Conservation (phyloP, 2,329 filamentous ascomycete genomes). For the Fusarium penzigii region DNA sequence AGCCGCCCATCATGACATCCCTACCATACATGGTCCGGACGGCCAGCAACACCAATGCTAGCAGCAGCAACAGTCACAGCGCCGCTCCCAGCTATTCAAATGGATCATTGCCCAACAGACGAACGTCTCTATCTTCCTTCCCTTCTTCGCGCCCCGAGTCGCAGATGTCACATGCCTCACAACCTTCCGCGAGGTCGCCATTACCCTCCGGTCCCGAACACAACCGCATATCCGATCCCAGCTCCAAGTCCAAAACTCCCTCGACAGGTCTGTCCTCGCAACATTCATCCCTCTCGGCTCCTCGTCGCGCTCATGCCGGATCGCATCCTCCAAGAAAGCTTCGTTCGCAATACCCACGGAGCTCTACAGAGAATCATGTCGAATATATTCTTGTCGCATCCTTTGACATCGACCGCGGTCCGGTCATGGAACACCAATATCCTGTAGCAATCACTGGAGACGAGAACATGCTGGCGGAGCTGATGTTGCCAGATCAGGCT, state of each 20-base stretch:
- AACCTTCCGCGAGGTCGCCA: conserved; percentile 57
- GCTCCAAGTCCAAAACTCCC: conserved; percentile 60
- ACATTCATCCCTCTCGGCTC: conserved; percentile 59
- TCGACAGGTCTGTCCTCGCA: conserved; percentile 62
- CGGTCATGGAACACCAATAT: conserved; percentile 98
- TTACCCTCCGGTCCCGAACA: conserved; percentile 50
- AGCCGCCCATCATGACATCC: conserved; percentile 32
- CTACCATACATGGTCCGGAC: conserved; percentile 45
- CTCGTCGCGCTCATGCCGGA: conserved; percentile 52
- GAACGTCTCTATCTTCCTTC: conserved; percentile 66
- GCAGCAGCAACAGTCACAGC: conserved; percentile 34
- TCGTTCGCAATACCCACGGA: conserved; percentile 75
- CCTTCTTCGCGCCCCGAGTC: conserved; percentile 60
- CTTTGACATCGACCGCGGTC: conserved; percentile 94
- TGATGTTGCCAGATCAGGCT: conserved; percentile 97
- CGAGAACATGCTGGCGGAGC: conserved; percentile 95
- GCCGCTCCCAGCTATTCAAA: conserved; percentile 38
- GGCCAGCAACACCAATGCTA: conserved; percentile 18
- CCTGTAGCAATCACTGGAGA: conserved; percentile 93
- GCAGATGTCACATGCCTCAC: conserved; percentile 56
- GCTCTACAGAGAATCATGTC: conserved; percentile 85
- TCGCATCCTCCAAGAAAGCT: conserved; percentile 56
- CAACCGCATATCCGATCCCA: conserved; percentile 60
- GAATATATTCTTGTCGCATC: conserved; percentile 98
- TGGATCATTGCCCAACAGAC: conserved; percentile 34